phyloP scores from a whole-genome alignment of 148 eudicot species.

The Pouteria glomerata region DNA sequence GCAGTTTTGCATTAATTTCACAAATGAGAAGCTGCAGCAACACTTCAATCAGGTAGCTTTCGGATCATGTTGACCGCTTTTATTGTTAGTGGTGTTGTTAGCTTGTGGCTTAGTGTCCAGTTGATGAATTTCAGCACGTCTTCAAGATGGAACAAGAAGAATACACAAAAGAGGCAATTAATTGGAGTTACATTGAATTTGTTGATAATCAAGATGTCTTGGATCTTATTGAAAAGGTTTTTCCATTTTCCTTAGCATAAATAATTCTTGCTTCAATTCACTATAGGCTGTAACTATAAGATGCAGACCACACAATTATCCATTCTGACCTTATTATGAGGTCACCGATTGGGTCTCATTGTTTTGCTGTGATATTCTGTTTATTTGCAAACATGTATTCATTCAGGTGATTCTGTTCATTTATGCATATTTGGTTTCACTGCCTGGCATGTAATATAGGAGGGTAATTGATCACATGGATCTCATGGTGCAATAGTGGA shows the following conservation, averaged over 20 bases:
- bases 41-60: slow-evolving; percentile 90
- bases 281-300: too few species aligned
- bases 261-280: neutral
- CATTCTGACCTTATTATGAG: too few species aligned
- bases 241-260: slow-evolving; percentile 1
- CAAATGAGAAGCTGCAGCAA: slow-evolving; percentile 98
- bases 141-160: slow-evolving; percentile 99
- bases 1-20: slow-evolving; percentile 95
- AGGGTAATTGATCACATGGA: neutral
- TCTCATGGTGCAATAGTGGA: neutral
- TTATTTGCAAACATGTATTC: neutral
- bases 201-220: slow-evolving; percentile 98
- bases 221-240: slow-evolving; percentile 98
- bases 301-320: too few species aligned
- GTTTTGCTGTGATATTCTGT: too few species aligned
- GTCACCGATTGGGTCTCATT: too few species aligned
- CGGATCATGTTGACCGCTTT: slow-evolving; percentile 12
- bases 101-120: slow-evolving; percentile 7
- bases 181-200: slow-evolving; percentile 99
- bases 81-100: neutral
- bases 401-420: neutral
- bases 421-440: neutral
- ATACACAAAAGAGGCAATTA: slow-evolving; percentile 87
- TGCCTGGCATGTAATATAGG: neutral
- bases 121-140: slow-evolving; percentile 61